Evolutionary conservation across 2,329 filamentous ascomycete genomes (phyloP), one percentile per base, ranked within the genome.

Genomic region (Fusarium drepaniforme): DNA sequence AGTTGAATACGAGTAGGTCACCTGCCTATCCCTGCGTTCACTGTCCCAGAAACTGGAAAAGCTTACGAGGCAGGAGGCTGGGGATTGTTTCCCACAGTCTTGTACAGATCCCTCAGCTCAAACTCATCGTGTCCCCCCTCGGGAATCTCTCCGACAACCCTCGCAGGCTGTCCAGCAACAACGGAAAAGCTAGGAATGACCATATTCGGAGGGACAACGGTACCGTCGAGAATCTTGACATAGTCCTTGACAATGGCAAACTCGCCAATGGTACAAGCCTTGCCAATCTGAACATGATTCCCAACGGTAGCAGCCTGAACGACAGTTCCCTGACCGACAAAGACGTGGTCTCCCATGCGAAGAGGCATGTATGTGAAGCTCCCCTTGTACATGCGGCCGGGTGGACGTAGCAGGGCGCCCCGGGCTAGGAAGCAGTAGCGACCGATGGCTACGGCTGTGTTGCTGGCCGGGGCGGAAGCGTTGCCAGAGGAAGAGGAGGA

Each of bases 171-270:
- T 0, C 95, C 95, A 0, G 93, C 96, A n/a, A 99, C 95, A 66
- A 98, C 90, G 66, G 93, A 96, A 82, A 97, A 97, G 80, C 95
- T 96, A 1, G 96, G 95, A 66, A 98, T 93, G 28, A 98, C 94
- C 92, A 97, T 97, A 71, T 95, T 93, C 0, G 93, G 88, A 3
- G 97, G 94, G 8, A 99, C 90, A 5, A 98, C 92, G 0, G 94
- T 91, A 35, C 93, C 93, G 70, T 98, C 95, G 75, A 98, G 85
- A 46, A 99, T 91, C 82, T 93, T 93, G 58, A 97, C 95, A 80
- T 95, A 97, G 82, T 98, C 97, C 83, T 98, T 98, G 81, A 98
- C 90, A 71, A 98, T 96, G 60, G 93, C 93, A 83, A 98, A 96
- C 76, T 95, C 93, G 67, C 94, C 94, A 60, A 99, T 88, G 1